phyloP scores from a whole-genome alignment of 306 rosid genomes.

The Abrus pulchellus region DNA sequence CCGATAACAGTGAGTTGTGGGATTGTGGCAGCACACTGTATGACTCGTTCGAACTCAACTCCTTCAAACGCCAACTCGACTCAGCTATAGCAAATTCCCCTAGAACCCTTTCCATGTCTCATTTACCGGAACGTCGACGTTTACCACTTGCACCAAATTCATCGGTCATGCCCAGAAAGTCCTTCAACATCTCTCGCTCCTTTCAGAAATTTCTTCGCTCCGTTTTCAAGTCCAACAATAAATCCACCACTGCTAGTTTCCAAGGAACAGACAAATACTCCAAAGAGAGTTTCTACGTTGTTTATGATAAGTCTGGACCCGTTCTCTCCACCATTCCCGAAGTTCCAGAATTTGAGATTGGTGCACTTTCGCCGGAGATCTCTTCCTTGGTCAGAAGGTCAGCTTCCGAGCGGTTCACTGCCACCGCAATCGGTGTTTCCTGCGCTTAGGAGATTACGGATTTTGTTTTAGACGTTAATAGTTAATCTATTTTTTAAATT shows the following conservation, averaged over 20 bases:
- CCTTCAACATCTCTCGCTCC: slow-evolving; percentile 72
- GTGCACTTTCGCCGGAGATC: slow-evolving; percentile 67
- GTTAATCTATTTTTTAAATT: not conserved
- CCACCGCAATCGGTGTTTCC: slow-evolving; percentile 61
- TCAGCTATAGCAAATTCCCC: slow-evolving; percentile 66
- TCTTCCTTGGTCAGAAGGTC: slow-evolving; percentile 63
- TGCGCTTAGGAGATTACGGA: slow-evolving; percentile 42
- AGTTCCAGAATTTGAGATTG: slow-evolving; percentile 66
- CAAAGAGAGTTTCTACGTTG: slow-evolving; percentile 63
- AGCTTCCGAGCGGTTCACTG: slow-evolving; percentile 63
- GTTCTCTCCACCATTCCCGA: slow-evolving; percentile 81
- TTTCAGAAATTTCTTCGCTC: slow-evolving; percentile 75
- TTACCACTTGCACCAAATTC: not conserved
- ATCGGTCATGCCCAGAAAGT: slow-evolving; percentile 37
- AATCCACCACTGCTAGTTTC: slow-evolving; percentile 27
- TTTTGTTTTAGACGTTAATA: not conserved
- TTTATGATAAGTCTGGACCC: slow-evolving; percentile 67
- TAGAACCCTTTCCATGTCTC: slow-evolving; percentile 81
- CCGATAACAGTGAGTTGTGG: slow-evolving; percentile 53
- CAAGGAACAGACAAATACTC: slow-evolving; percentile 50
- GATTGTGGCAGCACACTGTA: slow-evolving; percentile 95
- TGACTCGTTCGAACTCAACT: slow-evolving; percentile 89
- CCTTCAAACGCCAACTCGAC: slow-evolving; percentile 77
- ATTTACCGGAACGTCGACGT: slow-evolving; percentile 53
- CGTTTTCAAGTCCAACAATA: slow-evolving; percentile 59